A percentile compares a stretch with the other conserved stretches of the same genome.
phyloP scores from a whole-genome alignment of 768 basidiomycete species.

The Auricularia sp. region DNA sequence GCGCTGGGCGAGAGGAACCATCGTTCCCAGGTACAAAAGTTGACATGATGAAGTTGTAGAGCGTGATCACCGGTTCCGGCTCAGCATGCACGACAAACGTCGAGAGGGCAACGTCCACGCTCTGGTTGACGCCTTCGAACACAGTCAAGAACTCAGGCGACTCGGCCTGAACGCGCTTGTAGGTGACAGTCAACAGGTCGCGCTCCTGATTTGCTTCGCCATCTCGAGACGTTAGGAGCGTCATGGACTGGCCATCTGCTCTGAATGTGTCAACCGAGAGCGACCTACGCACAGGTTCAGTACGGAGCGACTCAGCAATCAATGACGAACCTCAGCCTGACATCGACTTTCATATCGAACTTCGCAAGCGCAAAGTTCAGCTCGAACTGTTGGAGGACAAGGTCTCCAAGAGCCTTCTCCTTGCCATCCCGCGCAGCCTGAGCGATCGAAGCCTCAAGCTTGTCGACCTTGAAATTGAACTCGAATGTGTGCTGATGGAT shows the following conservation, averaged over 20 bases:
- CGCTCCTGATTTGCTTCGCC: conserved; percentile 31
- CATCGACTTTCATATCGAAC: conserved; percentile 77
- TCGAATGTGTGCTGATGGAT: conserved; percentile 61
- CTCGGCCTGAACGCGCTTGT: conserved; percentile 66
- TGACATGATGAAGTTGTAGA: conserved; percentile 97
- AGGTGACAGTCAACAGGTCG: conserved; percentile 71
- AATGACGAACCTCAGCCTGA: conserved; percentile 56
- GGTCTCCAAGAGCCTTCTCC: conserved; percentile 71
- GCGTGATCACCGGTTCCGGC: conserved; percentile 79
- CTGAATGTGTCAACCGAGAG: conserved; percentile 69
- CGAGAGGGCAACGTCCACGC: conserved; percentile 75
- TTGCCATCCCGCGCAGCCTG: conserved; percentile 50
- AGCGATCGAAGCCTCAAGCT: conserved; percentile 67
- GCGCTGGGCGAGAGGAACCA: neutral
- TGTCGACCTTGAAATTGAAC: conserved; percentile 78
- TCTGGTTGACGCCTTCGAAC: conserved; percentile 83
- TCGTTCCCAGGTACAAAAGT: conserved; percentile 62
- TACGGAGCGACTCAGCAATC: neutral
- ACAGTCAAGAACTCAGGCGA: conserved; percentile 77
- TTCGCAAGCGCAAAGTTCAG: conserved; percentile 67
- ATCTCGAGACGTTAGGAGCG: conserved; percentile 55
- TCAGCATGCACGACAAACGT: conserved; percentile 83
- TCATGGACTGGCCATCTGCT: conserved; percentile 39
- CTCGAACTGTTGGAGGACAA: conserved; percentile 69
- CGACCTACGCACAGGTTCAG: conserved; percentile 35